phyloP scores from a whole-genome alignment of 768 basidiomycete species.

The Amanita exitialis region DNA sequence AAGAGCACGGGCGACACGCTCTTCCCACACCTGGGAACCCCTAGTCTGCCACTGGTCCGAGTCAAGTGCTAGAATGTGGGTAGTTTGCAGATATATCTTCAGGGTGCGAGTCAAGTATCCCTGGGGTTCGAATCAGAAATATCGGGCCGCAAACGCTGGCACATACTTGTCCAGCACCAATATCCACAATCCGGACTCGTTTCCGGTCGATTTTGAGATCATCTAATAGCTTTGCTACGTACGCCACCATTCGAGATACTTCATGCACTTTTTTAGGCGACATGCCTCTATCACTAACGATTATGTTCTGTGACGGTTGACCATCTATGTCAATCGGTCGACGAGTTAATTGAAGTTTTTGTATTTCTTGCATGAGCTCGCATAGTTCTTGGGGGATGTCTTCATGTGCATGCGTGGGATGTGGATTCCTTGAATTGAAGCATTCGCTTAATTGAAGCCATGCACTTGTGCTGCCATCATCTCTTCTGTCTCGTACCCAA shows the following conservation, averaged over 20 bases:
- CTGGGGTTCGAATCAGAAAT: constrained; percentile 18
- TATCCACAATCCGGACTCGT: constrained; percentile 44
- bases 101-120: constrained; percentile 55
- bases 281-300: constrained; percentile 33
- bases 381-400: constrained; percentile 3
- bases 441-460: constrained; percentile 4
- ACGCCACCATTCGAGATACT: constrained; percentile 52
- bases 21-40: constrained; percentile 43
- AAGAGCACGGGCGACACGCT: constrained; percentile 13
- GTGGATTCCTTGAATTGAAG: neutral
- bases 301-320: neutral
- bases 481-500: neutral
- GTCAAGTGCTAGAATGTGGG: constrained; percentile 59
- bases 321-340: constrained; percentile 1
- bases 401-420: neutral
- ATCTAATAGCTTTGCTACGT: constrained; percentile 25
- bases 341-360: constrained; percentile 5
- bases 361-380: constrained; percentile 3
- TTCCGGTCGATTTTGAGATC: constrained; percentile 7
- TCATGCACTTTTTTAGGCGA: constrained; percentile 75
- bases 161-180: constrained; percentile 64
- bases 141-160: constrained; percentile 3
- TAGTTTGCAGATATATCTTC: constrained; percentile 19
- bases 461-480: neutral
- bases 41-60: constrained; percentile 44